Base-by-base conservation (phyloP, 441 rosid genomes). In the Brassica balearica region DNA sequence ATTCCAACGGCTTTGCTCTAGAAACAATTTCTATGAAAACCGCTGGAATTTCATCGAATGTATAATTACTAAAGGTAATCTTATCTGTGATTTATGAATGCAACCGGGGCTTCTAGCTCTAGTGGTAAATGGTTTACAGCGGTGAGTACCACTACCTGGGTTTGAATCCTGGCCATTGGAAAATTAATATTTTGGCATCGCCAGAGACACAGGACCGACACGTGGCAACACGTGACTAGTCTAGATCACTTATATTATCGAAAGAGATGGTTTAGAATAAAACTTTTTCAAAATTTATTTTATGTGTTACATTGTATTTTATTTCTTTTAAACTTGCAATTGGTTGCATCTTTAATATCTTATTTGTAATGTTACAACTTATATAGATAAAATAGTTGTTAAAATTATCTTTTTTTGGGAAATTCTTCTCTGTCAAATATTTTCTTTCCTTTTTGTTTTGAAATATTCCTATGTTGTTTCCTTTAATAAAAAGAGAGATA, bases 391-490 rank as follows among this genome's bases (percentile, higher is more conserved):
- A 34, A 34, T 34, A 34, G 9, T 34, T 34, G 41, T 34, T 34
- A 34, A 2, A 34, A 34, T 34, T 34, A 1, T 34, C 46, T 9
- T 38, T 38, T 38, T 38, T 9, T 2, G 2, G 1, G 1, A 36
- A 36, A 51, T 12, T 12, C 56, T 5, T 5, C 56, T 5, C 19
- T 48, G 17, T 48, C 17, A 48, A 48, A n/a, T 65, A 61, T 69
- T 22, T 75, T 70, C 15, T 66, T 65, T 69, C 27, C 27, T 48
- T 61, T 32, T 7, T 1, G 10, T 65, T 10, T 17, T 3, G 4
- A 2, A 61, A 63, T 6, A 12, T 22, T 41, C 27, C 6, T 67
- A 59, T 68, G 71, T 62, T 78, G 82, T 80, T 80, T 71, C 76
- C 76, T 75, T 80, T 65, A 56, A 48, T 48, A 48, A 51, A 51